A percentile compares a stretch with the other conserved stretches of the same genome.
These are phyloP conservation scores for Yarrowia sp. DNA, from an alignment of 805 yeast species.

Conservation along the genomic window DNA sequence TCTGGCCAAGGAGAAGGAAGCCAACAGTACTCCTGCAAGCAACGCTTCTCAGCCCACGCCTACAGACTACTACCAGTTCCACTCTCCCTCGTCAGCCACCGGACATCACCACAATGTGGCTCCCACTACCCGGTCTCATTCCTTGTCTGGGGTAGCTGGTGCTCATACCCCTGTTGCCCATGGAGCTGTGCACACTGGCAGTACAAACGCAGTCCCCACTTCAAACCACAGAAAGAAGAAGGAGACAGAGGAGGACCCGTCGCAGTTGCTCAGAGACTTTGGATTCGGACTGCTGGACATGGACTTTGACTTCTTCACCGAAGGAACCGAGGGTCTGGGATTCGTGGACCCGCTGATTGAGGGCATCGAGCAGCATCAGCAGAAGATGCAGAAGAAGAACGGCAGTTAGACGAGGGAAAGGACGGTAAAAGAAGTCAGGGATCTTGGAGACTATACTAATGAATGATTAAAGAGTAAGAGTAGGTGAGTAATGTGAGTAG, in stretches of 20 bases:
- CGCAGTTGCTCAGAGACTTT: conserved; percentile 23
- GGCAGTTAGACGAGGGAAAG: conserved; percentile 2
- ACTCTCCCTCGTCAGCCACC: conserved; percentile 1
- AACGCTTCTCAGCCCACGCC: conserved; percentile 36
- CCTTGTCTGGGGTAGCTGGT: conserved; percentile 28
- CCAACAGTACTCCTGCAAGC: conserved; percentile 36
- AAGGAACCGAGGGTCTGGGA: conserved; percentile 47
- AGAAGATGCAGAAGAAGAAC: conserved; percentile 38
- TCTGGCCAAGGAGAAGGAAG: conserved; percentile 55
- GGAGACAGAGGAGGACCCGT: conserved; percentile 29
- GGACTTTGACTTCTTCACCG: conserved; percentile 47
- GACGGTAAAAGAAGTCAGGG: conserved; percentile 13
- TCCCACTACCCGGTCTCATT: conserved; percentile 26
- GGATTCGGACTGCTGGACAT: conserved; percentile 42
- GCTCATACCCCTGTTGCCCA: conserved; percentile 11
- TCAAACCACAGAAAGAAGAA: conserved; percentile 11
- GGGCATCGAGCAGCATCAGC: conserved; percentile 46
- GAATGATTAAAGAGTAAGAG: background rate
- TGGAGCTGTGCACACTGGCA: background rate
- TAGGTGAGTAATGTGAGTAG: background rate
- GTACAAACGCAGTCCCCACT: background rate
- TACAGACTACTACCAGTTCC: conserved; percentile 36
- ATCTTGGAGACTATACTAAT: conserved; percentile 10
- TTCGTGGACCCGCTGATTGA: conserved; percentile 47
- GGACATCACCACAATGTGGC: background rate